phyloP scores from a whole-genome alignment of 257 asterid genomes.

The Forsythia viridissima region DNA sequence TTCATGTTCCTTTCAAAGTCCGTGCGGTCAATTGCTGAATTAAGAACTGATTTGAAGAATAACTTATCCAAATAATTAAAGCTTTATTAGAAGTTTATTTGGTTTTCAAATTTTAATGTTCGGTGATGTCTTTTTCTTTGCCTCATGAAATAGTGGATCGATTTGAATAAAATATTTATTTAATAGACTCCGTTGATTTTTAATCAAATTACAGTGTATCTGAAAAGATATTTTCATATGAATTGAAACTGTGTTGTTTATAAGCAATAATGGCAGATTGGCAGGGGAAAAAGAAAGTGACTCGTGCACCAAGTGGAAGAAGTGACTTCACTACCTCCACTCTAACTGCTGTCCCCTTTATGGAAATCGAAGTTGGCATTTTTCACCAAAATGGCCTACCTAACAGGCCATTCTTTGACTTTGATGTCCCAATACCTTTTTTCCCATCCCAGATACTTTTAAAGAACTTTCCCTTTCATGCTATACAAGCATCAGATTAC shows the following conservation, averaged over 20 bases:
- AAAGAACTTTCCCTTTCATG: conserved; percentile 11
- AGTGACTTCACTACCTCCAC: conserved; percentile 25
- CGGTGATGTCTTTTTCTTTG: too few species aligned
- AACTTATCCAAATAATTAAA: too few species aligned
- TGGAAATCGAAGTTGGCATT: conserved; percentile 5
- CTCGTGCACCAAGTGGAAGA: conserved; percentile 10
- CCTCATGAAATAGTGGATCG: too few species aligned
- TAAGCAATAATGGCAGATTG: too few species aligned
- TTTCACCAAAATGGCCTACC: conserved; percentile 17
- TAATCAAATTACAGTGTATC: background rate
- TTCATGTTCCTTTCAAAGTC: too few species aligned
- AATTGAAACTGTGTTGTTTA: background rate
- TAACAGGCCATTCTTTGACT: conserved; percentile 9
- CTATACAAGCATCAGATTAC: background rate
- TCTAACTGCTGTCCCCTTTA: conserved; percentile 9
- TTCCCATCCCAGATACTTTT: background rate
- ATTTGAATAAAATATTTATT: background rate
- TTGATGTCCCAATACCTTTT: background rate
- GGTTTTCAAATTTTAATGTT: too few species aligned
- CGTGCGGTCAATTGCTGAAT: too few species aligned
- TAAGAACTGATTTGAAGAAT: too few species aligned
- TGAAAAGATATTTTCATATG: background rate
- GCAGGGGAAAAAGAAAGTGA: background rate
- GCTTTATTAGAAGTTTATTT: too few species aligned
- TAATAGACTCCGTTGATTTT: background rate